These are phyloP conservation scores for Malus hybrid DNA, from an alignment of 331 rosid genomes.

Conservation along the genomic window DNA sequence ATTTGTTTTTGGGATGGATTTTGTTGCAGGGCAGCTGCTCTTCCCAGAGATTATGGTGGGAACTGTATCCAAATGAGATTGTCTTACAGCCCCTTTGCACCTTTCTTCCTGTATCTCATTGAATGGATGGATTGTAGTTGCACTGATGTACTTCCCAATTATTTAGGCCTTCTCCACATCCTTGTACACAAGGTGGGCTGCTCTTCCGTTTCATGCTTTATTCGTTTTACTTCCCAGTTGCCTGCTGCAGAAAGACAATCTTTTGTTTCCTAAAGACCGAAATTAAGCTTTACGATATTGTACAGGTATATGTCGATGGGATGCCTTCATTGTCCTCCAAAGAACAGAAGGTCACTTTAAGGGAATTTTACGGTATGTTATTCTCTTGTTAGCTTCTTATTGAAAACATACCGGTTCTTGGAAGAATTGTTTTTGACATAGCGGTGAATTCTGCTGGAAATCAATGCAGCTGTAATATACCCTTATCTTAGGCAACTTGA, in stretches of 20 bases:
- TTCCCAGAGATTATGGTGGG: slow-evolving; percentile 56
- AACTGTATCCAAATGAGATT: slow-evolving; percentile 58
- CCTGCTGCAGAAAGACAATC: not conserved
- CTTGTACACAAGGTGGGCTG: slow-evolving; percentile 48
- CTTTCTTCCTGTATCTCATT: slow-evolving; percentile 50
- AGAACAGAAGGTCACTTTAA: slow-evolving; percentile 57
- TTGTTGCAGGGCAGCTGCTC: slow-evolving; percentile 54
- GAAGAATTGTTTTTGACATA: not conserved
- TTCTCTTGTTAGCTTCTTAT: slow-evolving; percentile 5
- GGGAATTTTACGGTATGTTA: slow-evolving; percentile 57
- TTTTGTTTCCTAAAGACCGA: not conserved
- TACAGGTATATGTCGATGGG: slow-evolving; percentile 42
- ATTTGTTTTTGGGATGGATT: not conserved
- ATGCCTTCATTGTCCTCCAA: slow-evolving; percentile 58
- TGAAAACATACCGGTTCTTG: not conserved
- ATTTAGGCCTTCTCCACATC: slow-evolving; percentile 58
- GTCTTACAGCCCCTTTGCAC: slow-evolving; percentile 70
- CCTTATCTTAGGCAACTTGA: slow-evolving; percentile 67
- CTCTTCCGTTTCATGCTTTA: not conserved
- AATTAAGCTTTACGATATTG: slow-evolving; percentile 15
- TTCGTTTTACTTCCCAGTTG: not conserved
- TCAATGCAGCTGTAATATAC: slow-evolving; percentile 60
- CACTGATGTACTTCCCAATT: slow-evolving; percentile 51
- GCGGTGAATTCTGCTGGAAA: slow-evolving; percentile 5
- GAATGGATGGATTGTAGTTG: slow-evolving; percentile 75